Percentiles rank a stretch among this genome's conserved stretches.
Conservation (phyloP, 179 eudicot species). For the Sideroxylon spinosum region DNA sequence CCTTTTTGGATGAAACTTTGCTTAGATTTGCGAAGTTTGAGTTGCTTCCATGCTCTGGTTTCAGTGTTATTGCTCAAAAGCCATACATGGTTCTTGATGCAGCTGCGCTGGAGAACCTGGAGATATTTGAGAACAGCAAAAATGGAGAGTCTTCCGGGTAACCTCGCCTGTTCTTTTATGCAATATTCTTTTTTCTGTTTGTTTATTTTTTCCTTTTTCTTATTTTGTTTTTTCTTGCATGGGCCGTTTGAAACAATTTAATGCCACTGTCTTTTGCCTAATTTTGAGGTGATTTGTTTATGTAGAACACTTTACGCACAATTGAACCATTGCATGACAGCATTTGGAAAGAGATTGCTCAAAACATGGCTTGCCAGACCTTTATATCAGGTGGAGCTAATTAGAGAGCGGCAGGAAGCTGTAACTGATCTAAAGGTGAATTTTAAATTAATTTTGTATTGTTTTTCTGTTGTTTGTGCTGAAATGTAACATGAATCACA, state of each 20-base stretch:
- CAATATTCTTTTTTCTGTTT: too few species aligned
- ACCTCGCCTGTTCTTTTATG: constrained; percentile 12
- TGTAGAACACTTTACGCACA: constrained; percentile 77
- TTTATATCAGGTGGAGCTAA: constrained; percentile 53
- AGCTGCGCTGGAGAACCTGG: constrained; percentile 87
- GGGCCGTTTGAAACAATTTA: neutral
- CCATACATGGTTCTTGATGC: constrained; percentile 91
- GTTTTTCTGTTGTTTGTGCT: neutral
- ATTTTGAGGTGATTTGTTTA: constrained; percentile 17
- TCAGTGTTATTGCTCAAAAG: constrained; percentile 49
- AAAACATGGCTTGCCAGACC: constrained; percentile 97
- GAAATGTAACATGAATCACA: neutral
- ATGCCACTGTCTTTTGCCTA: neutral
- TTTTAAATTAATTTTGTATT: neutral
- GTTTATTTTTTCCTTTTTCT: too few species aligned
- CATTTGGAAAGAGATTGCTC: constrained; percentile 89
- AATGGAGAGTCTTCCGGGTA: constrained; percentile 90
- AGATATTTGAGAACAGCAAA: constrained; percentile 81
- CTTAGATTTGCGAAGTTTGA: constrained; percentile 91
- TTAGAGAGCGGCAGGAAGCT: constrained; percentile 91
- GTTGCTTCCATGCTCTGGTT: constrained; percentile 68
- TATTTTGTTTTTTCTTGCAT: neutral
- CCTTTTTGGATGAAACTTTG: constrained; percentile 79
- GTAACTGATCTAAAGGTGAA: constrained; percentile 71
- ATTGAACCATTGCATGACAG: constrained; percentile 80